Evolutionary conservation across 1,139 yeast genomes (phyloP).

Genomic region (Debaryomyces coudertii): DNA sequence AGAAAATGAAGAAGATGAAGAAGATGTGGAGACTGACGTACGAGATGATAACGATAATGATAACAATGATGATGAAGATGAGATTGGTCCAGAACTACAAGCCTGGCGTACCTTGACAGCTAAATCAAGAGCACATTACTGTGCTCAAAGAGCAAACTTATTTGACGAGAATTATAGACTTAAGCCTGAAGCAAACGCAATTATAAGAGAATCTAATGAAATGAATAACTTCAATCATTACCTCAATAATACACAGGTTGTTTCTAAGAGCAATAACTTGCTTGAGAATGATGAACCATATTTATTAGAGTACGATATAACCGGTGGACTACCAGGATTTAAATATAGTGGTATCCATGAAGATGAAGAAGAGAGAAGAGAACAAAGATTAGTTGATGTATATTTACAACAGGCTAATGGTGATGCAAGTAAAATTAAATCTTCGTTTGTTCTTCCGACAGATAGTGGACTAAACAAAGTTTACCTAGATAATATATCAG

Average conservation of each 20-base stretch:
- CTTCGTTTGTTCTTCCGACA: constrained; percentile 37
- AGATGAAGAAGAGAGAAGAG: constrained; percentile 49
- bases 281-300: constrained; percentile 69
- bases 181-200: constrained; percentile 69
- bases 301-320: constrained; percentile 79
- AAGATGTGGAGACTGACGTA: constrained; percentile 28
- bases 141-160: constrained; percentile 67
- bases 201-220: constrained; percentile 59
- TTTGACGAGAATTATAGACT: constrained; percentile 60
- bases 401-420: constrained; percentile 36
- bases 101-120: constrained; percentile 85
- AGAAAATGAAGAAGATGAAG: constrained; percentile 29
- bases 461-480: constrained; percentile 63
- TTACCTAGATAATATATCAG: constrained; percentile 65
- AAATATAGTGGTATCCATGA: constrained; percentile 54
- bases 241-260: constrained; percentile 45
- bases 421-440: constrained; percentile 29
- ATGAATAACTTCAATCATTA: constrained; percentile 60
- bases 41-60: constrained; percentile 28
- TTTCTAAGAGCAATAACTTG: constrained; percentile 46
- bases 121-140: constrained; percentile 74
- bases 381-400: constrained; percentile 49
- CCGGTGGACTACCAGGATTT: constrained; percentile 78
- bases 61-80: constrained; percentile 56
- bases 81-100: constrained; percentile 64